Base-by-base conservation (phyloP, 2,329 filamentous ascomycete genomes). In the Verruconis gallopava region DNA sequence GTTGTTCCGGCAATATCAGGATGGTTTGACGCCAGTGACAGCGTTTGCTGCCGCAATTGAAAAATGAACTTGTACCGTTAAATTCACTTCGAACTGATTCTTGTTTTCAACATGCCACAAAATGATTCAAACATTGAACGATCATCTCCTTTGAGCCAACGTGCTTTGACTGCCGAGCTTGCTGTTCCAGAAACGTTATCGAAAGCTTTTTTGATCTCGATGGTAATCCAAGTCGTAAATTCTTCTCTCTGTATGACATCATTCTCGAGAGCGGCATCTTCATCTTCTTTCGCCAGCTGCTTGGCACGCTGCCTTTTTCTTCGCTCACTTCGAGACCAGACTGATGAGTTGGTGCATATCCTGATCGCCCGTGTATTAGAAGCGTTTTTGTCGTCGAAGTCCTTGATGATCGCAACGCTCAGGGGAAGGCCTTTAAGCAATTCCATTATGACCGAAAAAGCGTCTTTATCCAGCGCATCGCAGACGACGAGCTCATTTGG, bases 61-160 rank as follows among this genome's bases (percentile, higher is more conserved):
- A n/a, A n/a, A n/a, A n/a, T n/a, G n/a, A n/a, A n/a, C n/a, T n/a
- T n/a, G n/a, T n/a, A n/a, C n/a, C n/a, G n/a, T n/a, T n/a, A n/a
- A n/a, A n/a, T n/a, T n/a, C n/a, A n/a, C n/a, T n/a, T 37, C 15
- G 37, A 5, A 25, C 5, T 32, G 20, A 45, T 19, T 14, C 37
- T 72, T 25, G 72, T 66, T 57, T 77, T 82, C 35, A 93, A 48
- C 65, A 88, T 85, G 0, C 85, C 86, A 46, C 78, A 81, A 48
- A 98, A 85, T 55, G 88, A 95, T 61, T 93, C 83, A 59, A 89
- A 94, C 0, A 91, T 55, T 1, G 78, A 69, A 14, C 72, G 66
- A 49, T 93, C 82, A 4, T 69, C 66, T 0, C 91, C 89, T 51
- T 84, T 77, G 1, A 85, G 54, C 88, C 85, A 93, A 21, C 82